Evolutionary conservation across 495 filamentous ascomycete species (phyloP).

Genomic region (Trichoderma virens): DNA sequence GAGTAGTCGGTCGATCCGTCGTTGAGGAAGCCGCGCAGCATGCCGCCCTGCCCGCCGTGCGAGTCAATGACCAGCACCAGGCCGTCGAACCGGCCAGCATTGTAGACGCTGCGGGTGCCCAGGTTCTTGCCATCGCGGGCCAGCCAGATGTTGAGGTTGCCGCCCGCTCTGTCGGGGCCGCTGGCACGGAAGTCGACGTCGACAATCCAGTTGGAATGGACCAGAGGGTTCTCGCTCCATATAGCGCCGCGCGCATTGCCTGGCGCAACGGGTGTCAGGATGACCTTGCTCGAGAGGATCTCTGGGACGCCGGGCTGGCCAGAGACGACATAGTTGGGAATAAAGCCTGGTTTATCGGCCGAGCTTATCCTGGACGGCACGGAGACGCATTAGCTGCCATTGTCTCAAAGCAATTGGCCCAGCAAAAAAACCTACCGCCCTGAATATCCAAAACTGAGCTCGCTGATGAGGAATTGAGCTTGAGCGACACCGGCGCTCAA

Average conservation of each 20-base stretch:
- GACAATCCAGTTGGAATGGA: constrained; percentile 62
- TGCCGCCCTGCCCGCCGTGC: constrained; percentile 73
- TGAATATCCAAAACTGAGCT: constrained; percentile 72
- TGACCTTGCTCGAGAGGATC: constrained; percentile 80
- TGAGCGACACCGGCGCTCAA: constrained; percentile 53
- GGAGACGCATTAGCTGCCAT: background rate
- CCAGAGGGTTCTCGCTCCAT: constrained; percentile 63
- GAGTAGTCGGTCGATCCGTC: constrained; percentile 80
- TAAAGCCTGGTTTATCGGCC: constrained; percentile 22
- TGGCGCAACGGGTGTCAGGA: constrained; percentile 82
- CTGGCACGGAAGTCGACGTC: constrained; percentile 83
- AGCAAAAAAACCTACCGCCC: constrained; percentile 38
- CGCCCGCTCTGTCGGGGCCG: constrained; percentile 76
- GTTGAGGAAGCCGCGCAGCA: constrained; percentile 86
- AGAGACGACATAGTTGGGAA: constrained; percentile 54
- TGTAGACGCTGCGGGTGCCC: constrained; percentile 71
- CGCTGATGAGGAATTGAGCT: constrained; percentile 47
- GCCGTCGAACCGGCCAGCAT: constrained; percentile 74
- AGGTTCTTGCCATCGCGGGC: constrained; percentile 62
- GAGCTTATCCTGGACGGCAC: constrained; percentile 33
- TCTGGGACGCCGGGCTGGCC: constrained; percentile 66
- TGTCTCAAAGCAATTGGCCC: background rate
- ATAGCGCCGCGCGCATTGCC: constrained; percentile 77
- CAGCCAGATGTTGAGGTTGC: constrained; percentile 93
- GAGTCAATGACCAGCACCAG: constrained; percentile 81